These are phyloP conservation scores for Cryoendolithus antarcticus DNA, from an alignment of 2,329 filamentous ascomycete species.

Conservation along the genomic window DNA sequence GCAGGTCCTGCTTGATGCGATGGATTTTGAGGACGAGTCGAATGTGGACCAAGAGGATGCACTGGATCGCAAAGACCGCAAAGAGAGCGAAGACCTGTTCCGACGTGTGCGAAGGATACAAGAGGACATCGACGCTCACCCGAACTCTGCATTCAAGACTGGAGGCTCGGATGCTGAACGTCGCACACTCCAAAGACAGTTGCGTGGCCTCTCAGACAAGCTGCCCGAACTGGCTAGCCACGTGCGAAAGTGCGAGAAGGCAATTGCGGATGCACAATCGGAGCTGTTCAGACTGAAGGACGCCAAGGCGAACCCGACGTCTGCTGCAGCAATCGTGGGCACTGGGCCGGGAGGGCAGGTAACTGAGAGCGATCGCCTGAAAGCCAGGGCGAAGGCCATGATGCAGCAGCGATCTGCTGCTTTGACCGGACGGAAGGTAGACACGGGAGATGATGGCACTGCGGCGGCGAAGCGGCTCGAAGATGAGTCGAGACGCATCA, in stretches of 20 bases:
- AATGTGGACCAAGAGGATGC: constrained; percentile 82
- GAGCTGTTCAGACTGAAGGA: constrained; percentile 91
- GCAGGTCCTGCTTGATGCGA: constrained; percentile 84
- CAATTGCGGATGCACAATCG: constrained; percentile 79
- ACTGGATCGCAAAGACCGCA: constrained; percentile 77
- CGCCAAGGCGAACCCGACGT: constrained; percentile 78
- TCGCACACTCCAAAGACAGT: constrained; percentile 71
- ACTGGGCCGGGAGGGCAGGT: constrained; percentile 83
- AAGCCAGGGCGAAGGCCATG: constrained; percentile 90
- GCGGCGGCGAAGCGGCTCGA: constrained; percentile 77
- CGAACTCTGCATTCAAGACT: constrained; percentile 57
- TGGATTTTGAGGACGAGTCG: constrained; percentile 91
- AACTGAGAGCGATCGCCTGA: constrained; percentile 87
- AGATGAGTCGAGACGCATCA: constrained; percentile 70
- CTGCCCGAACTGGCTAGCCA: constrained; percentile 86
- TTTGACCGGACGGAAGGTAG: constrained; percentile 65
- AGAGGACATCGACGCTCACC: constrained; percentile 87
- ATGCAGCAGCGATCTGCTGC: constrained; percentile 97
- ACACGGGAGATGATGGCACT: constrained; percentile 55
- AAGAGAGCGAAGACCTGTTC: constrained; percentile 88
- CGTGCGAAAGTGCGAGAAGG: constrained; percentile 79
- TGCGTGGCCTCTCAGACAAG: constrained; percentile 79
- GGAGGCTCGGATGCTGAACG: constrained; percentile 81
- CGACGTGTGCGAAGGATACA: constrained; percentile 82
- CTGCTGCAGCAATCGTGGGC: constrained; percentile 69